Conservation (phyloP, 805 yeast genomes). For the Schwanniomyces pseudopolymorphus region DNA sequence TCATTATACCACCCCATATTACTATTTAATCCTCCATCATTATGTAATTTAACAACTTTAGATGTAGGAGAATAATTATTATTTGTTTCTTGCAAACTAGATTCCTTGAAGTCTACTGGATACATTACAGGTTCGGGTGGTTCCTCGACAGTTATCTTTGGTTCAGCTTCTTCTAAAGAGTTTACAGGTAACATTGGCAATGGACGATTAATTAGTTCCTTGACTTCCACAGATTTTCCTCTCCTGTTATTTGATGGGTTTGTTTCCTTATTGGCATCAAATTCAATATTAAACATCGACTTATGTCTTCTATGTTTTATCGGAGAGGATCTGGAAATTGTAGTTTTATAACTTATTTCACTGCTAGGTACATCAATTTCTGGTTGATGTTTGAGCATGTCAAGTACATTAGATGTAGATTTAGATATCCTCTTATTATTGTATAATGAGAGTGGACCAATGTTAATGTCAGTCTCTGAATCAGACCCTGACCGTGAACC, state of each 20-base stretch:
- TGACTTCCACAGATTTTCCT: slow-evolving; percentile 13
- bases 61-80: not conserved
- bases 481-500: slow-evolving; percentile 13
- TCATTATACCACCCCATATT: not conserved
- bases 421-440: slow-evolving; percentile 13
- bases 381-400: not conserved
- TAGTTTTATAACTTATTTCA: no score
- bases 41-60: not conserved
- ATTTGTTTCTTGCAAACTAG: slow-evolving; percentile 1
- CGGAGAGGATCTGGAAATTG: not conserved
- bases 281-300: slow-evolving; percentile 36
- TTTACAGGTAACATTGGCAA: not conserved
- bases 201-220: not conserved
- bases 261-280: slow-evolving; percentile 9
- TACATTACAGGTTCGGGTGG: slow-evolving; percentile 39
- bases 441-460: slow-evolving; percentile 18
- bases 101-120: slow-evolving; percentile 41
- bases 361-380: slow-evolving; percentile 4
- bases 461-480: slow-evolving; percentile 33
- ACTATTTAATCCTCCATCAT: not conserved
- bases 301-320: slow-evolving; percentile 37
- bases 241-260: slow-evolving; percentile 7
- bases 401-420: slow-evolving; percentile 9
- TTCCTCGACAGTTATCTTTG: slow-evolving; percentile 23
- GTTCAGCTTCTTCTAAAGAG: not conserved